A percentile compares a stretch with the other conserved stretches of the same genome.
These are phyloP conservation scores for Raphidocelis subcapitata DNA, from an alignment of 139 green algal species.

Conservation along the genomic window DNA sequence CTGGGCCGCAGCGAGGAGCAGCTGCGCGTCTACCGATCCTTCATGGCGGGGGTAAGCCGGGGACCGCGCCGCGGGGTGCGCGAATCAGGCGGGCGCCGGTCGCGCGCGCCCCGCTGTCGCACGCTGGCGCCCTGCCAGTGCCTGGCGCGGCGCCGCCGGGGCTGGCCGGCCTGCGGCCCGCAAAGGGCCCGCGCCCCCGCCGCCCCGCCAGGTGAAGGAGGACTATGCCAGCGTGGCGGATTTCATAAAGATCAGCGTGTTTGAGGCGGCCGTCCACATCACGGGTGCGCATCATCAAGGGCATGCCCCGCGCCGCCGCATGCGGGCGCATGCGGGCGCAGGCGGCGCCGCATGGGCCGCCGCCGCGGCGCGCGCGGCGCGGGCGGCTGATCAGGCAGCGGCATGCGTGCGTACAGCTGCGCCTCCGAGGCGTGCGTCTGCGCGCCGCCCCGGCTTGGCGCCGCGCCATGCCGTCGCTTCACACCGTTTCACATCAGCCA, in stretches of 20 bases:
- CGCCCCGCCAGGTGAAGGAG: constrained; percentile 28
- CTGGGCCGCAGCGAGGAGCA: constrained; percentile 26
- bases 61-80: neutral
- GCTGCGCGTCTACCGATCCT: constrained; percentile 16
- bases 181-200: too few species aligned
- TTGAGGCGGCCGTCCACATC: constrained; percentile 13
- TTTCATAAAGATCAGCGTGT: constrained; percentile 31
- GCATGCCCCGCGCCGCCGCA: neutral
- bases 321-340: too few species aligned
- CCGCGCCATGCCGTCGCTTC: neutral
- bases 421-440: too few species aligned
- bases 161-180: too few species aligned
- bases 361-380: neutral
- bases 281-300: constrained; percentile 19
- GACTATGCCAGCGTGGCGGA: constrained; percentile 34
- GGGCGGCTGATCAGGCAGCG: too few species aligned
- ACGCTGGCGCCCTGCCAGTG: neutral
- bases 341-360: too few species aligned
- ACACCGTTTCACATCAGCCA: neutral
- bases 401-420: too few species aligned
- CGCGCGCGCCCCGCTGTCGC: neutral
- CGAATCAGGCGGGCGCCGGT: neutral
- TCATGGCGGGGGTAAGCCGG: constrained; percentile 31
- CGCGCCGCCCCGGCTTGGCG: neutral
- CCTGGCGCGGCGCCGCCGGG: too few species aligned